Conservation (phyloP, 192 early-diverging fungal genomes). For the Backusella luteola region DNA sequence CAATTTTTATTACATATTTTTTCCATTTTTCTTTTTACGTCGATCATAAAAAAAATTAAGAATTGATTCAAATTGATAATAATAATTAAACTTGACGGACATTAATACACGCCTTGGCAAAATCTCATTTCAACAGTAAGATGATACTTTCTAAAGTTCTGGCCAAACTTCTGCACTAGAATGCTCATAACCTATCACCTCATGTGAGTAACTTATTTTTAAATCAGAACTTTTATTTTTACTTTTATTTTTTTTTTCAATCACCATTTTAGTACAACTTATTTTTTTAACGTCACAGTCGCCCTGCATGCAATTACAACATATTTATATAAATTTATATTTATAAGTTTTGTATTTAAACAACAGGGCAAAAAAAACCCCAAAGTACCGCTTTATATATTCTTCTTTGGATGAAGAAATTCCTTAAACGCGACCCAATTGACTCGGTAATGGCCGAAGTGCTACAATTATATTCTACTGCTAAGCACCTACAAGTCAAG, state of each 20-base stretch:
- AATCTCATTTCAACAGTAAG: neutral
- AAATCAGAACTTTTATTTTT: neutral
- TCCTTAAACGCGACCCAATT: neutral
- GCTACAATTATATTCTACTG: neutral
- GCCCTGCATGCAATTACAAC: conserved; percentile 2
- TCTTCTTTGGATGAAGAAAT: neutral
- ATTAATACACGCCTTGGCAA: neutral
- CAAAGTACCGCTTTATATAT: neutral
- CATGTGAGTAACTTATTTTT: conserved; percentile 7
- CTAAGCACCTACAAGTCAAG: neutral
- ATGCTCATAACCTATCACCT: neutral
- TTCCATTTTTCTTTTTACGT: neutral
- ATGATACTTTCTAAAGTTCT: neutral
- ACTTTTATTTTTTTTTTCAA: neutral
- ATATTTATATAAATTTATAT: neutral
- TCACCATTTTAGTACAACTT: neutral
- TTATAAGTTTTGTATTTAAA: neutral
- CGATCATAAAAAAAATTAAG: neutral
- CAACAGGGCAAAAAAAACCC: neutral
- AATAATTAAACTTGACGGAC: neutral
- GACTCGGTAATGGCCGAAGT: neutral
- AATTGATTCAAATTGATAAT: neutral
- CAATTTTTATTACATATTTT: neutral
- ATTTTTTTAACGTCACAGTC: conserved; percentile 3
- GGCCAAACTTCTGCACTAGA: neutral